phyloP scores from a whole-genome alignment of 768 basidiomycete genomes.

The Mrakia blollopis region DNA sequence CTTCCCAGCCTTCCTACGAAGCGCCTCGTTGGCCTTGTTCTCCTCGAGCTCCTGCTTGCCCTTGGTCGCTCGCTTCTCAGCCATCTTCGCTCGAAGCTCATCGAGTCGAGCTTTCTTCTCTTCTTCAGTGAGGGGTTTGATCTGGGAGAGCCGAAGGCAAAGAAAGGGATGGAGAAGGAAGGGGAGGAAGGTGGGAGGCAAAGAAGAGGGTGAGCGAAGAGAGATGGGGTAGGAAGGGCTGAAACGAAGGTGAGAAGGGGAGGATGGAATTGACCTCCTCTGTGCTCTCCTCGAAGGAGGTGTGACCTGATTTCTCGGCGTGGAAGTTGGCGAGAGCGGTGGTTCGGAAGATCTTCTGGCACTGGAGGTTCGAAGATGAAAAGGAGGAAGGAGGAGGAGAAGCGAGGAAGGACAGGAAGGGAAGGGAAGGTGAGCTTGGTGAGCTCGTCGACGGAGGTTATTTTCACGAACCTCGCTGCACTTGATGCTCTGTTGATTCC shows the following conservation, averaged over 20 bases:
- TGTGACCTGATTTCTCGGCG: slow-evolving; percentile 90
- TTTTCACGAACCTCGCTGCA: slow-evolving; percentile 35
- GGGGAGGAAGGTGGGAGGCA: slow-evolving; percentile 13
- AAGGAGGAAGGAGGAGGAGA: background rate
- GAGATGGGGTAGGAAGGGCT: background rate
- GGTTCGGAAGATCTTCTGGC: slow-evolving; percentile 79
- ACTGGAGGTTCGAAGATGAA: slow-evolving; percentile 45
- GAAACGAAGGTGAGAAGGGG: slow-evolving; percentile 6
- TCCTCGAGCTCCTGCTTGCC: slow-evolving; percentile 62
- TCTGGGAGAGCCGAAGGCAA: slow-evolving; percentile 47
- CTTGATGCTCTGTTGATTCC: slow-evolving; percentile 34
- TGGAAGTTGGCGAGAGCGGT: slow-evolving; percentile 86
- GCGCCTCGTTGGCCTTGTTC: slow-evolving; percentile 60
- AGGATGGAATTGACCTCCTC: slow-evolving; percentile 67
- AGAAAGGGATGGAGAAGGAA: background rate
- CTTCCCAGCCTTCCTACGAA: slow-evolving; percentile 81
- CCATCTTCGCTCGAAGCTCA: slow-evolving; percentile 74
- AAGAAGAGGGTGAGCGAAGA: background rate
- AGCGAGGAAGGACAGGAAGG: background rate
- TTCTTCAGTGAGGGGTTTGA: slow-evolving; percentile 91
- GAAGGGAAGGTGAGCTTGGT: background rate
- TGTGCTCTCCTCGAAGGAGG: slow-evolving; percentile 89
- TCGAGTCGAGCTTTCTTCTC: slow-evolving; percentile 73
- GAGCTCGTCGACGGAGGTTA: background rate
- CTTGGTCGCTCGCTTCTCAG: slow-evolving; percentile 54